Conservation (phyloP, 2,329 filamentous ascomycete species). For the Colletotrichum costaricense region DNA sequence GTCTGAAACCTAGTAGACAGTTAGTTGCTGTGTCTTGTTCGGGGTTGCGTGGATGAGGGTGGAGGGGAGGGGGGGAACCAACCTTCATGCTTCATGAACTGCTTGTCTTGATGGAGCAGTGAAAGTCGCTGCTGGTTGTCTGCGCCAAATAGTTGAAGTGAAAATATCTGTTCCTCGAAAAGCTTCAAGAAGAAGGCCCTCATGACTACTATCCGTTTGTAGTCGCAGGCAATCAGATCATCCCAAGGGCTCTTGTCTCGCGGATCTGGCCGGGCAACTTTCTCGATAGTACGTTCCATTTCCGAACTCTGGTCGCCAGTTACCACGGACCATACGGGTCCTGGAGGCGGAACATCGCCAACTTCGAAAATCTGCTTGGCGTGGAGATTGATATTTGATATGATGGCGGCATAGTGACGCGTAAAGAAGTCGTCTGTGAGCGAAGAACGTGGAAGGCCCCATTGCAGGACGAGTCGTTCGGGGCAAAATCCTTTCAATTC, state of each 20-base stretch:
- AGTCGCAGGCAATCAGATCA: slow-evolving; percentile 39
- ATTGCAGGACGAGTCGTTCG: slow-evolving; percentile 13
- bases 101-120: slow-evolving; percentile 40
- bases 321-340: slow-evolving; percentile 2
- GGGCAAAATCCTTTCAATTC: slow-evolving; percentile 20
- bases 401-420: slow-evolving; percentile 31
- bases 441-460: not conserved
- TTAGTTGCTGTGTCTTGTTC: not conserved
- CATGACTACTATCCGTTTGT: slow-evolving; percentile 41
- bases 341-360: not conserved
- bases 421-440: slow-evolving; percentile 26
- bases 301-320: not conserved
- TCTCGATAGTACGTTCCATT: slow-evolving; percentile 28
- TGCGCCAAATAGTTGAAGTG: slow-evolving; percentile 46
- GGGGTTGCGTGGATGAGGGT: not conserved
- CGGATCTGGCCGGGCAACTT: slow-evolving; percentile 43
- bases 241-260: slow-evolving; percentile 41
- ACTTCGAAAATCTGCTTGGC: slow-evolving; percentile 37
- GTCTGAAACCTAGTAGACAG: slow-evolving; percentile 43
- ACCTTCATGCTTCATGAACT: slow-evolving; percentile 44
- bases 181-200: slow-evolving; percentile 44
- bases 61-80: slow-evolving; percentile 7
- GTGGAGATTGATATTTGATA: slow-evolving; percentile 39
- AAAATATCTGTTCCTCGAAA: slow-evolving; percentile 42
- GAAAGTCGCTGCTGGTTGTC: slow-evolving; percentile 38